Conservation (phyloP, 495 filamentous ascomycete genomes). For the Tetracladium marchalianum region DNA sequence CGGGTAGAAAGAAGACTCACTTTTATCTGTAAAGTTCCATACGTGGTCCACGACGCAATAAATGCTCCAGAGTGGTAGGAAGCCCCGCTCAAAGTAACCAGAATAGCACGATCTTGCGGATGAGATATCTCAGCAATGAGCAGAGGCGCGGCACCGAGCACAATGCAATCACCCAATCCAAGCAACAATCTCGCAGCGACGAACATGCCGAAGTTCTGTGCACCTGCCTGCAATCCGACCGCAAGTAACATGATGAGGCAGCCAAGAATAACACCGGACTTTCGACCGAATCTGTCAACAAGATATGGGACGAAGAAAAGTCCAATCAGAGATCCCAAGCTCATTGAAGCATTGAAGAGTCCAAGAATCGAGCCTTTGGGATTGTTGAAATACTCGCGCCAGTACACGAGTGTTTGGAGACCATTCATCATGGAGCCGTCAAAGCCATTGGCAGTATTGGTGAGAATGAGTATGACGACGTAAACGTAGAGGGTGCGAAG, state of each 20-base stretch:
- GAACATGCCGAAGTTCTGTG: conserved; percentile 31
- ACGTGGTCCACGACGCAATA: neutral
- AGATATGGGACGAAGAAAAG: conserved; percentile 47
- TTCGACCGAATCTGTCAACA: conserved; percentile 41
- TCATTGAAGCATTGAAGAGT: conserved; percentile 37
- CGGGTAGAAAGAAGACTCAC: too few species aligned
- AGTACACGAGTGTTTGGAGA: conserved; percentile 3
- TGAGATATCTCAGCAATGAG: conserved; percentile 44
- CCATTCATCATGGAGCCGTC: conserved; percentile 12
- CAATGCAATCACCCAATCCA: conserved; percentile 37
- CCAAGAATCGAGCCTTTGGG: conserved; percentile 16
- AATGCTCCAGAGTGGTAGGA: neutral
- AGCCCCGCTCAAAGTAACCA: neutral
- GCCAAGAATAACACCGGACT: conserved; percentile 48
- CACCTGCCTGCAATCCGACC: conserved; percentile 37
- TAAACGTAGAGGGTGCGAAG: conserved; percentile 17
- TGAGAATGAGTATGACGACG: conserved; percentile 8
- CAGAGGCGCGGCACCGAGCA: conserved; percentile 43
- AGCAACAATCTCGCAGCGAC: conserved; percentile 26
- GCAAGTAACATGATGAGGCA: conserved; percentile 48
- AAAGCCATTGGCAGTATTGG: conserved; percentile 12
- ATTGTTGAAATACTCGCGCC: conserved; percentile 10
- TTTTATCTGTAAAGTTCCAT: conserved; percentile 2
- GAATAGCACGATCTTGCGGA: conserved; percentile 37
- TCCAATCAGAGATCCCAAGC: conserved; percentile 44